phyloP scores from a whole-genome alignment of 257 asterid species.

The Hygrophila difformis region DNA sequence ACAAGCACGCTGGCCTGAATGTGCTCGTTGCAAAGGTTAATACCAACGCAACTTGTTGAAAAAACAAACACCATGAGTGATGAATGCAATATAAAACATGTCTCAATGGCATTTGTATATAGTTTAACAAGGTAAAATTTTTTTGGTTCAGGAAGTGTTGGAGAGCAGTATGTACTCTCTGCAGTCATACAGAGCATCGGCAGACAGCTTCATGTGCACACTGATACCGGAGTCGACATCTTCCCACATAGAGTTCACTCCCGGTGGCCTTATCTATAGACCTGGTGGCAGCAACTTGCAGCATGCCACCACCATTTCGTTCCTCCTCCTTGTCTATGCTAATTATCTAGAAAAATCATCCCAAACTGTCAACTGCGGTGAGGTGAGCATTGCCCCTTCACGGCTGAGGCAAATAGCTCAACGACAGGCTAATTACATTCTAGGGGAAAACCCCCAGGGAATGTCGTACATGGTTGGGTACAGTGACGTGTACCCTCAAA shows the following conservation, averaged over 20 bases:
- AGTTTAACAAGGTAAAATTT: no score
- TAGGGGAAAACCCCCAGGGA: slow-evolving; percentile 89
- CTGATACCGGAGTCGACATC: slow-evolving; percentile 77
- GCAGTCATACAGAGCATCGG: slow-evolving; percentile 77
- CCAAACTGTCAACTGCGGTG: slow-evolving; percentile 58
- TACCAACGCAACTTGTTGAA: no score
- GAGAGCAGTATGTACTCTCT: slow-evolving; percentile 50
- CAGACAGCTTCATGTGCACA: slow-evolving; percentile 92
- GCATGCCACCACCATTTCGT: slow-evolving; percentile 73
- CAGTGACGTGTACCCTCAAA: slow-evolving; percentile 52
- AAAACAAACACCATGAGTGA: no score
- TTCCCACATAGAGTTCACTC: slow-evolving; percentile 61
- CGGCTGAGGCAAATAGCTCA: slow-evolving; percentile 57
- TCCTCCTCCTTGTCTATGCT: slow-evolving; percentile 74
- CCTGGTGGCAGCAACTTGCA: slow-evolving; percentile 98
- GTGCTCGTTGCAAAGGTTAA: slow-evolving; percentile 83
- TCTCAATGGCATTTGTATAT: no score
- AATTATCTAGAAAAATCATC: slow-evolving; percentile 61
- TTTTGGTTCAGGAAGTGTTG: slow-evolving; percentile 57
- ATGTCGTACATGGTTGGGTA: slow-evolving; percentile 96
- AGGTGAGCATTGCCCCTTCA: slow-evolving; percentile 35
- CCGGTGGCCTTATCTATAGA: slow-evolving; percentile 83
- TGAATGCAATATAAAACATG: no score
- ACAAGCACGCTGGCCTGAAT: slow-evolving; percentile 89
- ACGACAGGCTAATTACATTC: slow-evolving; percentile 70